These are phyloP conservation scores for Kwoniella sp. DNA, from an alignment of 768 basidiomycete species.

Conservation along the genomic window DNA sequence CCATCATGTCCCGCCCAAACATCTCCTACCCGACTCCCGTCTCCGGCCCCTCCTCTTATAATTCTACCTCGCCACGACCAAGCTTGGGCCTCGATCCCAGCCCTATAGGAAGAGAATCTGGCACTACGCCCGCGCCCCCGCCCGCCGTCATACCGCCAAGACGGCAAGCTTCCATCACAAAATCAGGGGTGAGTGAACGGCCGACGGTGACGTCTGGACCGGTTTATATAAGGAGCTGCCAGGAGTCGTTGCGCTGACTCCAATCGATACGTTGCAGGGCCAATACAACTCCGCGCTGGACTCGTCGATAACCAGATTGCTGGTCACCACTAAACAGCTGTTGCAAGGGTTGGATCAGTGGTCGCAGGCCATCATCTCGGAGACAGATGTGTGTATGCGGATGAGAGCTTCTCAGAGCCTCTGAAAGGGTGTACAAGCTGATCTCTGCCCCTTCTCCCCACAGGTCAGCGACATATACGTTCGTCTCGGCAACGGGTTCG, in stretches of 20 bases:
- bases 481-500: constrained; percentile 93
- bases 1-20: constrained; percentile 33
- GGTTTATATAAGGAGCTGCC: background rate
- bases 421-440: no score
- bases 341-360: constrained; percentile 58
- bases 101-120: constrained; percentile 10
- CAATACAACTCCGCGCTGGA: constrained; percentile 53
- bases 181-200: constrained; percentile 4
- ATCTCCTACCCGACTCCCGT: constrained; percentile 34
- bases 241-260: background rate
- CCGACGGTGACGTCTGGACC: background rate
- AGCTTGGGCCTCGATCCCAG: constrained; percentile 18
- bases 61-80: background rate
- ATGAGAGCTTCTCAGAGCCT: background rate
- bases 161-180: constrained; percentile 2
- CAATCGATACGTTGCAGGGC: background rate
- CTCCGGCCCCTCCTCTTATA: constrained; percentile 21
- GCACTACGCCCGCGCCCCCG: background rate
- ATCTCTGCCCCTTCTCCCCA: background rate
- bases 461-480: constrained; percentile 97
- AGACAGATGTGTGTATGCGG: constrained; percentile 35
- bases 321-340: constrained; percentile 93
- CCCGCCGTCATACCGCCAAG: background rate
- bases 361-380: constrained; percentile 36
- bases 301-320: constrained; percentile 81